Conservation (phyloP, 768 basidiomycete species). For the Dioszegia hungarica region DNA sequence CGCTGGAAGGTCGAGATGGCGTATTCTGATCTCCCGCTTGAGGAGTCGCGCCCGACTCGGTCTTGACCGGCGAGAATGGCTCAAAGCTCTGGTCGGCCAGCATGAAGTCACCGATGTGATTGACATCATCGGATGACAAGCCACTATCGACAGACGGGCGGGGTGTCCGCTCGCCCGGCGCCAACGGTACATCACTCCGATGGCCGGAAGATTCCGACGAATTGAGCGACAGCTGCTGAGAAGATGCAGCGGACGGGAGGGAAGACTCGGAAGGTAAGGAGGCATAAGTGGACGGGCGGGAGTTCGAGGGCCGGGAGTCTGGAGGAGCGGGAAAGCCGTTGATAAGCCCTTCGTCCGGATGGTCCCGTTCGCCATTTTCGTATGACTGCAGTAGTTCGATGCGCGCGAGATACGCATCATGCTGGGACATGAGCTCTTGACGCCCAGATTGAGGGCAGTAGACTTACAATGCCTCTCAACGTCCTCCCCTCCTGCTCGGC, state of each 20-base stretch:
- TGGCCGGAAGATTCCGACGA: too few species aligned
- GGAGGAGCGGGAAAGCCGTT: background rate
- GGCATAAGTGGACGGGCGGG: background rate
- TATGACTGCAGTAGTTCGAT: constrained; percentile 38
- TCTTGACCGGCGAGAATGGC: background rate
- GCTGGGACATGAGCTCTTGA: constrained; percentile 22
- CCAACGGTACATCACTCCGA: too few species aligned
- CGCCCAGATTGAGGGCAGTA: background rate
- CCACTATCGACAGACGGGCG: constrained; percentile 31
- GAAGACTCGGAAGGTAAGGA: background rate
- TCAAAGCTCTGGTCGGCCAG: background rate
- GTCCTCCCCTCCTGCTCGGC: constrained; percentile 46
- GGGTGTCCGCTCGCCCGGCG: constrained; percentile 20
- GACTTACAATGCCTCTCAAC: constrained; percentile 46
- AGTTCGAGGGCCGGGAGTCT: constrained; percentile 1
- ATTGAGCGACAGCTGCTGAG: constrained; percentile 3
- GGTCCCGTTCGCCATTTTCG: constrained; percentile 7
- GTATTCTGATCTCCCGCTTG: background rate
- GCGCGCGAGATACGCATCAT: constrained; percentile 48
- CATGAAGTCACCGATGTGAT: constrained; percentile 36
- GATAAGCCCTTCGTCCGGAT: background rate
- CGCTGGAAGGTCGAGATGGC: background rate
- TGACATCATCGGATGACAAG: constrained; percentile 1
- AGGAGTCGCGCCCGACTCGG: background rate
- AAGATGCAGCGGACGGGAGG: constrained; percentile 1